Conservation (phyloP, 768 basidiomycete genomes). For the Pisolithus microcarpus region DNA sequence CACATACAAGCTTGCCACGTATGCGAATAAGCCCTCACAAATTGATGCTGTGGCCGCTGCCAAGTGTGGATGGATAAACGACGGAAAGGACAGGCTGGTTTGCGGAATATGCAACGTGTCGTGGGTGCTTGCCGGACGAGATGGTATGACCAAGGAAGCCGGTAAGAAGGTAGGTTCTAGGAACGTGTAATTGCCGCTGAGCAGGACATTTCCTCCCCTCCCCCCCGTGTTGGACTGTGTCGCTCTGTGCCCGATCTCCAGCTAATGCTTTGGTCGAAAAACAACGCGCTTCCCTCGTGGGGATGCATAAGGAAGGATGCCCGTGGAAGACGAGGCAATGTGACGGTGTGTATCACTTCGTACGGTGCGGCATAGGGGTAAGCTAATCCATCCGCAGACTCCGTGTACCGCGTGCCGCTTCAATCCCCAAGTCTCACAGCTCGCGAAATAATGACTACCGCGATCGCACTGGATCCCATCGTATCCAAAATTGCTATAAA, state of each 20-base stretch:
- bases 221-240: neutral
- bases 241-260: slow-evolving; percentile 19
- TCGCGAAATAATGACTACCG: slow-evolving; percentile 50
- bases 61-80: slow-evolving; percentile 78
- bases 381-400: slow-evolving; percentile 31
- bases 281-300: slow-evolving; percentile 57
- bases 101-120: slow-evolving; percentile 66
- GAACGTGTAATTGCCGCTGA: slow-evolving; percentile 9
- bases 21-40: slow-evolving; percentile 65
- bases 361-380: neutral
- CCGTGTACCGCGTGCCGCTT: slow-evolving; percentile 70
- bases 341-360: slow-evolving; percentile 46
- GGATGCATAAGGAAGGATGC: slow-evolving; percentile 73
- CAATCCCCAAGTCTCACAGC: slow-evolving; percentile 59
- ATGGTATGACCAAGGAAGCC: slow-evolving; percentile 69
- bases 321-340: slow-evolving; percentile 81
- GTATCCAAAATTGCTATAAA: slow-evolving; percentile 51
- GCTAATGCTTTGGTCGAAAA: slow-evolving; percentile 69
- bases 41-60: slow-evolving; percentile 77
- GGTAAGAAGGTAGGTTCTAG: slow-evolving; percentile 46
- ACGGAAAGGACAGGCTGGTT: slow-evolving; percentile 71
- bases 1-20: slow-evolving; percentile 75
- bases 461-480: slow-evolving; percentile 44
- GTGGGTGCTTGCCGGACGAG: slow-evolving; percentile 66
- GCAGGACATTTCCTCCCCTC: neutral